These are phyloP conservation scores for Angomonas deanei DNA, from an alignment of 208 protist genomes.

Conservation along the genomic window DNA sequence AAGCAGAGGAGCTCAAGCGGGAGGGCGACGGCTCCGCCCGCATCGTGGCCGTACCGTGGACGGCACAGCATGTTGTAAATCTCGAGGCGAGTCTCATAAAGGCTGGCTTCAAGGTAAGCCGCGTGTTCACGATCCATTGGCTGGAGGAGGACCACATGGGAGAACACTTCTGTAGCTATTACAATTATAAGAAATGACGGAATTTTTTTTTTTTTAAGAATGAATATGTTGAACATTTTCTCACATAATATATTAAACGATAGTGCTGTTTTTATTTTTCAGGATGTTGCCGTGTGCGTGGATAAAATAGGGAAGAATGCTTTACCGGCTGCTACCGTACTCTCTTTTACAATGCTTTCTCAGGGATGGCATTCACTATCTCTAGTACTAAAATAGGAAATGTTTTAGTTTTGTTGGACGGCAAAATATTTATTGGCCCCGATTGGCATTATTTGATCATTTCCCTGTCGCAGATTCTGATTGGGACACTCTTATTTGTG, in stretches of 20 bases:
- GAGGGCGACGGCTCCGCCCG: constrained; percentile 12
- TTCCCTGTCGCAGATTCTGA: constrained; percentile 30
- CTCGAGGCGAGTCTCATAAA: constrained; percentile 82
- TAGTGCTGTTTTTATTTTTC: no score
- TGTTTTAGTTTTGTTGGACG: constrained; percentile 30
- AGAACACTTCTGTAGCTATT: constrained; percentile 74
- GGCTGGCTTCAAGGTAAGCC: constrained; percentile 64
- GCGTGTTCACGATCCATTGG: constrained; percentile 73
- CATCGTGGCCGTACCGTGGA: constrained; percentile 81
- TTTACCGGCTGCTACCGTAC: no score
- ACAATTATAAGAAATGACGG: constrained; percentile 13
- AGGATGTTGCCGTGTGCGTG: no score
- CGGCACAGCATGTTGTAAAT: constrained; percentile 82
- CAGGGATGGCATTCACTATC: no score
- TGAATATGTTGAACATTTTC: constrained; percentile 7
- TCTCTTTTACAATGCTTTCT: no score
- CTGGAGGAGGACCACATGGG: constrained; percentile 74
- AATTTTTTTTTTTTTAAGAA: constrained; percentile 21
- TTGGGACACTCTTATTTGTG: constrained; percentile 42
- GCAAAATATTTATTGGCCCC: constrained; percentile 49
- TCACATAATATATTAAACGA: background rate
- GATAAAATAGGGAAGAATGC: no score
- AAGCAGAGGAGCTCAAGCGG: background rate
- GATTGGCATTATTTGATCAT: constrained; percentile 45
- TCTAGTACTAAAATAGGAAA: constrained; percentile 19